Evolutionary conservation across 2,329 filamentous ascomycete genomes (phyloP).

Genomic region (Aspergillus flavus): DNA sequence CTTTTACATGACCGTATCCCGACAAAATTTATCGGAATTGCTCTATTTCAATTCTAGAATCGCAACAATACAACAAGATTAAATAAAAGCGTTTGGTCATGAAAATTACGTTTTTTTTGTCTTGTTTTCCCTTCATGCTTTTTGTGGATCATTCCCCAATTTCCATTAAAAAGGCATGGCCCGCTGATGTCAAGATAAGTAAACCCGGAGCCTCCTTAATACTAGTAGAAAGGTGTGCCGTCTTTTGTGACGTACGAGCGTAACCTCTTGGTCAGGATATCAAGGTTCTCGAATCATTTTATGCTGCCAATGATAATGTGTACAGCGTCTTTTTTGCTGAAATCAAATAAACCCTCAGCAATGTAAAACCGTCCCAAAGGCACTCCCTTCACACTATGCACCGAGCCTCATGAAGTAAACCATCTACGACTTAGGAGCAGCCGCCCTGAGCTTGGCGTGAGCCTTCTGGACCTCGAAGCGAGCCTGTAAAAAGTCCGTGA

Average conservation of each 20-base stretch:
- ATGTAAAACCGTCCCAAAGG: constrained; percentile 42
- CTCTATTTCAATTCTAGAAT: not conserved
- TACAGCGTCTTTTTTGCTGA: constrained; percentile 44
- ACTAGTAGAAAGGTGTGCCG: constrained; percentile 14
- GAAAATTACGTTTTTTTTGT: constrained; percentile 4
- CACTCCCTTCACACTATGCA: constrained; percentile 47
- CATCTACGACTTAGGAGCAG: constrained; percentile 66
- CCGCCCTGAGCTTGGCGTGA: constrained; percentile 86
- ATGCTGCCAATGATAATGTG: constrained; percentile 45
- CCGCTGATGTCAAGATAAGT: constrained; percentile 18
- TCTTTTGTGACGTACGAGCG: constrained; percentile 23
- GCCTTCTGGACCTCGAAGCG: constrained; percentile 98
- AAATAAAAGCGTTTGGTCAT: constrained; percentile 1
- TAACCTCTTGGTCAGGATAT: constrained; percentile 36
- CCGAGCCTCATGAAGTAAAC: constrained; percentile 39
- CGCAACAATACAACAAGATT: not conserved
- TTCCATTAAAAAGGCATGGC: constrained; percentile 15
- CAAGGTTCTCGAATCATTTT: constrained; percentile 47
- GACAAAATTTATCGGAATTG: not conserved
- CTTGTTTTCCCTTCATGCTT: not conserved
- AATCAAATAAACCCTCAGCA: constrained; percentile 38
- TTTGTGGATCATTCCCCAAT: constrained; percentile 15
- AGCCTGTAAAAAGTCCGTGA: constrained; percentile 50
- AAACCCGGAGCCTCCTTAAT: constrained; percentile 21
- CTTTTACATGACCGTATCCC: not conserved